A percentile compares a stretch with the other conserved stretches of the same genome.
Evolutionary conservation across 208 protist genomes (phyloP).

Genomic region (Trypanosoma melophagium): DNA sequence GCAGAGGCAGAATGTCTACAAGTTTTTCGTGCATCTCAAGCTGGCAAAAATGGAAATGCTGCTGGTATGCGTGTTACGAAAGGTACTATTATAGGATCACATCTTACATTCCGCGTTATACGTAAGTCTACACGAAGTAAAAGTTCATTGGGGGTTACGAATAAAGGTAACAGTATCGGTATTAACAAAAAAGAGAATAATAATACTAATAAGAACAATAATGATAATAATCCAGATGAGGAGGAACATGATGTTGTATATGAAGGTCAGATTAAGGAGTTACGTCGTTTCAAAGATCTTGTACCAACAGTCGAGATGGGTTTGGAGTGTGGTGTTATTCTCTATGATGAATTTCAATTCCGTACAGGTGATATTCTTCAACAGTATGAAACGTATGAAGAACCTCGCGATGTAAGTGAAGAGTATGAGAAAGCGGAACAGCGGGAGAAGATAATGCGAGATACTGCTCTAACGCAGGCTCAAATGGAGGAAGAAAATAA

Average conservation of each 20-base stretch:
- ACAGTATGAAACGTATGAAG: constrained; percentile 75
- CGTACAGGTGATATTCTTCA: constrained; percentile 73
- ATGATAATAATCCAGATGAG: constrained; percentile 23
- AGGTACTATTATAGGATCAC: constrained; percentile 67
- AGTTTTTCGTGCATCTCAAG: constrained; percentile 84
- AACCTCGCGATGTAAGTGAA: constrained; percentile 75
- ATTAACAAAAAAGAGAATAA: background rate
- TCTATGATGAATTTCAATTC: constrained; percentile 88
- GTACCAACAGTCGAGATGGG: constrained; percentile 83
- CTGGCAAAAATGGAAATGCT: constrained; percentile 77
- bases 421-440: constrained; percentile 72
- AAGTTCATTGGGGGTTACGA: background rate
- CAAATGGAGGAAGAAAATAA: constrained; percentile 14
- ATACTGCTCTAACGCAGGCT: constrained; percentile 54
- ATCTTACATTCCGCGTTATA: constrained; percentile 66
- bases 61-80: constrained; percentile 80
- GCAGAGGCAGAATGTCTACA: constrained; percentile 78
- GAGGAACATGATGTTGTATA: constrained; percentile 62
- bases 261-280: constrained; percentile 84
- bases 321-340: constrained; percentile 87
- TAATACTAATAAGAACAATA: background rate
- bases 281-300: constrained; percentile 88
- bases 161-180: constrained; percentile 1
- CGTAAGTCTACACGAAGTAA: constrained; percentile 43
- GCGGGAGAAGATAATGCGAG: constrained; percentile 63